A percentile compares a stretch with the other conserved stretches of the same genome.
Evolutionary conservation across 345 rosid species (phyloP).

Genomic region (Populus simonii): DNA sequence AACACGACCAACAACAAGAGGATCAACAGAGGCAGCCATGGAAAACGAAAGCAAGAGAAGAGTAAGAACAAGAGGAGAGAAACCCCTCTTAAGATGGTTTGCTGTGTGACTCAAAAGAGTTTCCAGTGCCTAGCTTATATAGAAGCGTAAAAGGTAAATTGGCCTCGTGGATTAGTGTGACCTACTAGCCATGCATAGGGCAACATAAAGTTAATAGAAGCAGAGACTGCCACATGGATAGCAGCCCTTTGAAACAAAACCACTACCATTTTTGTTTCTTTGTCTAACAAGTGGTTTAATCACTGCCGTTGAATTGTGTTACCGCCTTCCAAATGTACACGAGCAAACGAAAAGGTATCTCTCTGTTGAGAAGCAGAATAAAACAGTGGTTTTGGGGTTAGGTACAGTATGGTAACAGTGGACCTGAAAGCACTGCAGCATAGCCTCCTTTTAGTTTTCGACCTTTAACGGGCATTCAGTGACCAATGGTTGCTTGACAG

Average conservation of each 20-base stretch:
- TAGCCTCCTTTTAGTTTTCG: neutral
- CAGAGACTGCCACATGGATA: slow-evolving; percentile 41
- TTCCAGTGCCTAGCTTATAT: slow-evolving; percentile 22
- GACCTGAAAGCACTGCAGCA: neutral
- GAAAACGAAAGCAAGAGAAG: neutral
- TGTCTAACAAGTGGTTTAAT: slow-evolving; percentile 7
- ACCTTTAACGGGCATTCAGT: neutral
- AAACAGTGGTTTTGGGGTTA: too few species aligned
- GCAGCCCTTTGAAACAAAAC: slow-evolving; percentile 8
- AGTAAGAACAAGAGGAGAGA: neutral
- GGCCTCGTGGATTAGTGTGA: slow-evolving; percentile 41
- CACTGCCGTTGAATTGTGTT: neutral
- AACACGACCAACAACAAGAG: slow-evolving; percentile 76
- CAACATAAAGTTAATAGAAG: slow-evolving; percentile 34
- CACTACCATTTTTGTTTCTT: slow-evolving; percentile 14
- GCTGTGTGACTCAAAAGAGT: neutral
- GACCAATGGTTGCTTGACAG: neutral
- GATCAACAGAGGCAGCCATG: slow-evolving; percentile 78
- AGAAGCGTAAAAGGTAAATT: slow-evolving; percentile 7
- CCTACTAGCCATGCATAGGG: slow-evolving; percentile 65
- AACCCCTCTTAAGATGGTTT: neutral
- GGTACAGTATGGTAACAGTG: neutral
- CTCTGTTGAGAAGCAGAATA: too few species aligned
- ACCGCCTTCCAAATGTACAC: neutral
- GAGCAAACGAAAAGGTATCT: too few species aligned